Evolutionary conservation across 2,329 filamentous ascomycete genomes (phyloP), one percentile per base, ranked within the genome.

Genomic region (Moelleriella libera): DNA sequence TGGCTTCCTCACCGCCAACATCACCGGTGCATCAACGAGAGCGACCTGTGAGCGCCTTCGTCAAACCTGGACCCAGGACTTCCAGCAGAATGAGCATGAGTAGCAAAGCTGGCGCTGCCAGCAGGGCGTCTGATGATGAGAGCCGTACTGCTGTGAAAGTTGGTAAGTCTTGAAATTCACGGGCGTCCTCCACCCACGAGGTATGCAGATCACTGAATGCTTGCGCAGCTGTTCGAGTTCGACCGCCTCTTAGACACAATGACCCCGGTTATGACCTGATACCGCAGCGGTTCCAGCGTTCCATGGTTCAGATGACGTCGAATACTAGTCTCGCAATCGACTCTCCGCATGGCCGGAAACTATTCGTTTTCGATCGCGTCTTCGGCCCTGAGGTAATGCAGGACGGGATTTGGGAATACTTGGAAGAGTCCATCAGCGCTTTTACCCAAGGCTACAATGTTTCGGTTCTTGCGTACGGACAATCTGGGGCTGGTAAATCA

Each of bases 401-500:
- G 63, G 85, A 92, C 54, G 90, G 89, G 44, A 70, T 98, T 44
- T 98, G 90, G 86, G 85, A 95, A 44, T 98, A 98, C 59, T 72
- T 98, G 45, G 80, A 80, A 52, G 92, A 98, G 55, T 94, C 88
- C 57, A 85, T 97, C 55, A 80, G 75, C 56, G 86, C 89, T 2
- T 98, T 98, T 57, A 71, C 92, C 1, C 88, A 96, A 61, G 92
- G 92, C 47, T 98, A 97, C 76, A 98, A 98, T 78, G 92, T 98
- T 49, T 98, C 92, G 4, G 80, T 98, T 45, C 71, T 98, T 57
- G 92, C 92, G 44, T 98, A 98, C 60, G 92, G 92, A 54, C 92
- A 98, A 70, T 98, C 92, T 30, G 92, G 92, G 48, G 88, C 92
- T 9, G 92, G 92, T 56, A 98, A 98, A 68, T 97, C 90, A 3